Base-by-base conservation (phyloP, 192 early-diverging fungal genomes). In the Gigaspora rosea region DNA sequence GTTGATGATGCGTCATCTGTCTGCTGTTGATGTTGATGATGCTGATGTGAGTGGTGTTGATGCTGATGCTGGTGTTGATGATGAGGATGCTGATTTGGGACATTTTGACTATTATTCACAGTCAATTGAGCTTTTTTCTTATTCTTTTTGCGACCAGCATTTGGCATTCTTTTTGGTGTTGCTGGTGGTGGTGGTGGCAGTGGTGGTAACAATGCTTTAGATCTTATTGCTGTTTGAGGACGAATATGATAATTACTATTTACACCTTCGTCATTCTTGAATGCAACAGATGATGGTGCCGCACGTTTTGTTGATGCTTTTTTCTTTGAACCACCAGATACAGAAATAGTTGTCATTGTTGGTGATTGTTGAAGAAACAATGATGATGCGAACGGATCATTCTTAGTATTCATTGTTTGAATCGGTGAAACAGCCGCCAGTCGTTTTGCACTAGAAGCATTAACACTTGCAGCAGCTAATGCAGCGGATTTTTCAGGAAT, bases 71-170 rank as follows among this genome's bases (percentile, higher is more conserved):
- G 48, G 9, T 56, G 32, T 35, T 54, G 48, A 57, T 71, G 69
- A 33, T 54, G 71, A 73, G 54, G 71, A 73, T 47, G 71, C 6
- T 54, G 51, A 54, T 41, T 72, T 36, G 15, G 22, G 33, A 57
- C 56, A 46, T 58, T 58, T 57, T 58, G 51, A 58, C 10, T 66
- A 66, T 67, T 66, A n/a, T 66, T 69, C 4, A 15, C 10, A 51
- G 18, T 36, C 12, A 20, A 1, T 69, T 69, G 67, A 49, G 35
- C 2, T 64, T 76, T 76, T 50, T 76, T 76, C 59, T 76, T 76
- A 67, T 66, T 76, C 63, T 76, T 76, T 76, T 76, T 76, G 18
- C 64, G 61, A 11, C 46, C 27, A 54, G 74, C 62, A 76, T 76
- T 76, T n/a, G 63, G 75, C 12, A 57, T 18, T 20, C 75, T 32